Percentiles rank a stretch among this genome's conserved stretches.
Evolutionary conservation across 306 rosid genomes (phyloP).

Genomic region (Hippophae gyantsensis): DNA sequence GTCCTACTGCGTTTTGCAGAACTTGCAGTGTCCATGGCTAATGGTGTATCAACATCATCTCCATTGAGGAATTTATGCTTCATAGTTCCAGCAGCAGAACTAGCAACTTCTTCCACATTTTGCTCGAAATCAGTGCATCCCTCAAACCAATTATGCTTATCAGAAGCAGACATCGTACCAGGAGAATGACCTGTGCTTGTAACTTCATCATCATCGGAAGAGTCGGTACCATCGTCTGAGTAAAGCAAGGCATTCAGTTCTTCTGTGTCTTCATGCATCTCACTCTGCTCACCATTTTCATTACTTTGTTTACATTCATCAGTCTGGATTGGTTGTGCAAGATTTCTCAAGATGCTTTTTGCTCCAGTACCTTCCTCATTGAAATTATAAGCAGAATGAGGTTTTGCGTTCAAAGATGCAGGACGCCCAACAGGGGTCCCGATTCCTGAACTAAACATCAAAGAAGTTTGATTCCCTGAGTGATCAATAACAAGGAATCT

Average conservation of each 20-base stretch:
- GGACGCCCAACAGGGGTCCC: constrained; percentile 43
- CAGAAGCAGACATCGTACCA: constrained; percentile 51
- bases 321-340: constrained; percentile 31
- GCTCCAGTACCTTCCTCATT: constrained; percentile 23
- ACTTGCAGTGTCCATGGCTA: constrained; percentile 47
- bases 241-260: constrained; percentile 88
- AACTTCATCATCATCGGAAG: constrained; percentile 75
- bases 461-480: constrained; percentile 54
- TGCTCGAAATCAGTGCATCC: constrained; percentile 6
- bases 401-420: constrained; percentile 42
- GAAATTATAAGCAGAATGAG: constrained; percentile 21
- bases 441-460: constrained; percentile 47
- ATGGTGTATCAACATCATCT: constrained; percentile 24
- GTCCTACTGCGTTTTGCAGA: constrained; percentile 38
- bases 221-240: constrained; percentile 54
- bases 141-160: constrained; percentile 20
- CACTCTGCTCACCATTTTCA: constrained; percentile 48
- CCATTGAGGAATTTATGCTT: constrained; percentile 51
- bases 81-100: constrained; percentile 36
- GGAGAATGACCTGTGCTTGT: constrained; percentile 98
- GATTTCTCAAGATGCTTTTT: constrained; percentile 26
- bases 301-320: constrained; percentile 37
- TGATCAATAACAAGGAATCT: constrained; percentile 61
- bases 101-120: constrained; percentile 41
- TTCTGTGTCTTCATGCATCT: constrained; percentile 90